Evolutionary conservation across 2,329 filamentous ascomycete genomes (phyloP), one percentile per base, ranked within the genome.

Genomic region (Talaromyces sp.): DNA sequence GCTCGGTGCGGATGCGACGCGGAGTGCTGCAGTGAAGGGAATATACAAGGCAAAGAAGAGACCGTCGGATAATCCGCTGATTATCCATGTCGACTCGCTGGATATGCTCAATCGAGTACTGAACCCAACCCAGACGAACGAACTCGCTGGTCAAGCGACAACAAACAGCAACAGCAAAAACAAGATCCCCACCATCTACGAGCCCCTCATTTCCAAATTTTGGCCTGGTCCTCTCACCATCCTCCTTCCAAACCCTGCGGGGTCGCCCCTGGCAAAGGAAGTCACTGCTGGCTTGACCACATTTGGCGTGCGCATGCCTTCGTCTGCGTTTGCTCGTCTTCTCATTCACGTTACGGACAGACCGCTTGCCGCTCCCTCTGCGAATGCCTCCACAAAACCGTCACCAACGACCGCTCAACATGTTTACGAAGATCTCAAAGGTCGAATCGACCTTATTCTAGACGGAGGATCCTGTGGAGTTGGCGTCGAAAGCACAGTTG

Each of bases 221-320:
- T 99, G 95, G 95, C 95, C 95, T 0, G 95, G 95, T 0, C 93
- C 95, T 0, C 77, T 99, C 59, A 99, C 95, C 0, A 92, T 99
- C 65, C 83, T 99, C 52, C 82, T 99, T 6, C 91, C 89, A 0
- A 89, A 91, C 57, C 90, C 91, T 0, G 68, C 78, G n/a, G 74
- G 81, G 31, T 90, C 89, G 1, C 82, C 82, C 14, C 83, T 99
- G 6, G 93, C 94, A 0, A 87, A 90, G n/a, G 92, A 97, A 76
- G 94, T 98, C 10, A 98, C 95, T 3, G 92, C 94, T 1, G 90
- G 89, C 0, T 83, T 97, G 33, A 73, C 81, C 8, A 96, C 91
- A 0, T 97, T 99, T 76, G 95, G 92, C 56, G 93, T 87, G 42
- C 88, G 95, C 40, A 95, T 99, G 87, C 95, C 95, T 1, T 85